A percentile compares a stretch with the other conserved stretches of the same genome.
Evolutionary conservation across 1,139 yeast genomes (phyloP).

Genomic region (Lodderomyces parapsilosis): DNA sequence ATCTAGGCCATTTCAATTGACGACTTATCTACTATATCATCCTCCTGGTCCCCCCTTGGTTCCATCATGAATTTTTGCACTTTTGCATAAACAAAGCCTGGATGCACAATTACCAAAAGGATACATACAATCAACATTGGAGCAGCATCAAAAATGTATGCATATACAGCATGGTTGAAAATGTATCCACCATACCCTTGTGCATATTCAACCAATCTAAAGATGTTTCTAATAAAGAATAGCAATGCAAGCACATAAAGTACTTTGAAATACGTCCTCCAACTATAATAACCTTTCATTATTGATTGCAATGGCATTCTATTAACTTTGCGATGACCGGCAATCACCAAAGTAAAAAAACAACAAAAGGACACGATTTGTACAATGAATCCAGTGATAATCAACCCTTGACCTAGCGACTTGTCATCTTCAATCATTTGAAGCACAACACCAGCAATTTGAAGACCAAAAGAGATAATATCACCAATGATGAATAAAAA

Average conservation of each 20-base stretch:
- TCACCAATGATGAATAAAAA: neutral
- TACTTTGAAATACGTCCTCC: neutral
- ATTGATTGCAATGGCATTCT: neutral
- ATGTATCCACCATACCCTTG: neutral
- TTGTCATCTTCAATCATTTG: constrained; percentile 1
- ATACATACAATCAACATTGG: neutral
- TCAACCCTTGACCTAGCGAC: neutral
- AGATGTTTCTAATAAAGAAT: neutral
- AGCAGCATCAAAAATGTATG: neutral
- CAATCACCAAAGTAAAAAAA: neutral
- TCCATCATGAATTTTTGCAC: neutral
- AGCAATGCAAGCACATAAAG: neutral
- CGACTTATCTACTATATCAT: neutral
- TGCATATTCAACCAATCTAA: neutral
- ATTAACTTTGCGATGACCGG: neutral
- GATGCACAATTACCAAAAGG: constrained; percentile 1
- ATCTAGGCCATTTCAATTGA: neutral
- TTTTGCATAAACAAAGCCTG: neutral
- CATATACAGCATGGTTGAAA: neutral
- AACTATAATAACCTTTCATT: neutral
- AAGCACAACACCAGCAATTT: neutral
- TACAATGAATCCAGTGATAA: neutral
- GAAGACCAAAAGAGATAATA: neutral
- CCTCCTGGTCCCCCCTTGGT: neutral
- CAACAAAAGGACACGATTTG: constrained; percentile 1